phyloP scores from a whole-genome alignment of 352 stramenopile genomes.

The Phytopythium kandeliae region DNA sequence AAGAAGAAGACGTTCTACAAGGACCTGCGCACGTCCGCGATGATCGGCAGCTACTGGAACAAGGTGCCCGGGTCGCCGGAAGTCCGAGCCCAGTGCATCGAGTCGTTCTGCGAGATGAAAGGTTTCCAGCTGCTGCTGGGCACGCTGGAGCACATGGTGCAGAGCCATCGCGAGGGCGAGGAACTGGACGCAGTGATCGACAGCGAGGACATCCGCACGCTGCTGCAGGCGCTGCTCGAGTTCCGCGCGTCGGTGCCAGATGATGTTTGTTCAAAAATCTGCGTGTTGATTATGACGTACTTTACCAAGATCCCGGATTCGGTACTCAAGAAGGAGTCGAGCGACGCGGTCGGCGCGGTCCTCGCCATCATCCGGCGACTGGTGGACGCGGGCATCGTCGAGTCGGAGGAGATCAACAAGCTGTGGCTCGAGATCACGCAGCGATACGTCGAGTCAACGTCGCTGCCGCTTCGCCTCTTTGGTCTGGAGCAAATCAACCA shows the following conservation, averaged over 20 bases:
- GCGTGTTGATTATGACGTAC: conserved; percentile 77
- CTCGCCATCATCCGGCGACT: conserved; percentile 72
- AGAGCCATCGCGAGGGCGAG: conserved; percentile 30
- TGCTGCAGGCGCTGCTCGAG: conserved; percentile 77
- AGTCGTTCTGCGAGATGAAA: conserved; percentile 75
- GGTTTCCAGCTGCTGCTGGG: conserved; percentile 71
- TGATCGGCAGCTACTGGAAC: conserved; percentile 90
- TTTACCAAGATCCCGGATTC: conserved; percentile 74
- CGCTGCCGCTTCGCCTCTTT: conserved; percentile 91
- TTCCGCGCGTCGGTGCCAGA: conserved; percentile 64
- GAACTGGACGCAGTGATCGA: conserved; percentile 56
- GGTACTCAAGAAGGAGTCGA: conserved; percentile 83
- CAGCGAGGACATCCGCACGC: conserved; percentile 73
- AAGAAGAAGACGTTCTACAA: conserved; percentile 91
- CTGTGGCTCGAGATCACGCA: conserved; percentile 83
- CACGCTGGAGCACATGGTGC: conserved; percentile 68
- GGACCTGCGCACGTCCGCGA: conserved; percentile 76
- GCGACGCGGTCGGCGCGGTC: conserved; percentile 75
- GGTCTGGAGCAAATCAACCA: conserved; percentile 93
- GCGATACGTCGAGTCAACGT: conserved; percentile 88
- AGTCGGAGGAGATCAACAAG: conserved; percentile 51
- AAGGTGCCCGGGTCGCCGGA: conserved; percentile 75
- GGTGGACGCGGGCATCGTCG: conserved; percentile 55
- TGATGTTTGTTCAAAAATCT: conserved; percentile 55
- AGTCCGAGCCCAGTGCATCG: conserved; percentile 79